Percentiles rank a stretch among this genome's conserved stretches.
These are phyloP conservation scores for Insectozyma bohioensis DNA, from an alignment of 1,139 yeast genomes.

Conservation along the genomic window DNA sequence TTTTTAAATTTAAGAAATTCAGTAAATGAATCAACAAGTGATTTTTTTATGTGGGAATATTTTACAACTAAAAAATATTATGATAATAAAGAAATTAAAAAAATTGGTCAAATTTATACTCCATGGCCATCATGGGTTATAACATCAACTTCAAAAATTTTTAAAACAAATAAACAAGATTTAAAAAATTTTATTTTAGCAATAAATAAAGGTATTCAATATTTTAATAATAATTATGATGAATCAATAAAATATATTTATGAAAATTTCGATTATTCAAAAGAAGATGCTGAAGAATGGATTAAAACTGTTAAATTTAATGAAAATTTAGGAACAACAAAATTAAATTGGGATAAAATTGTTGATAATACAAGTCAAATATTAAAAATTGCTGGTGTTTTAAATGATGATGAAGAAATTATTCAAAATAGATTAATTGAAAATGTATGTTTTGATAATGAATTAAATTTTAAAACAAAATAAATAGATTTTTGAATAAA, in stretches of 20 bases:
- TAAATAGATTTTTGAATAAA: too few species aligned
- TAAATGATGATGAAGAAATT: constrained; percentile 35
- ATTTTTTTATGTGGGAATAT: constrained; percentile 95
- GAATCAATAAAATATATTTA: constrained; percentile 70
- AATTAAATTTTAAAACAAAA: too few species aligned
- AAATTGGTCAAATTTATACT: constrained; percentile 84
- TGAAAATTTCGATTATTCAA: constrained; percentile 68
- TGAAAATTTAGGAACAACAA: constrained; percentile 36
- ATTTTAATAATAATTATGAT: constrained; percentile 58
- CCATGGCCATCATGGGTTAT: constrained; percentile 98
- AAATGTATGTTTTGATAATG: too few species aligned
- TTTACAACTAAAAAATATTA: constrained; percentile 86
- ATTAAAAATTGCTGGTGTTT: constrained; percentile 63
- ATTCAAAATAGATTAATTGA: constrained; percentile 30
- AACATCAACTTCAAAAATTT: constrained; percentile 44
- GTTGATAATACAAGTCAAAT: constrained; percentile 59
- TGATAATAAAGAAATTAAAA: constrained; percentile 74
- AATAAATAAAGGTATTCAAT: constrained; percentile 64
- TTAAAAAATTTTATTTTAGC: constrained; percentile 49
- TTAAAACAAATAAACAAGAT: constrained; percentile 24
- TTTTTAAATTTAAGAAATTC: constrained; percentile 77
- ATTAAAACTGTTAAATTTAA: constrained; percentile 70
- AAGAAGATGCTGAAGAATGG: constrained; percentile 80
- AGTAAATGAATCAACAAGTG: constrained; percentile 58
- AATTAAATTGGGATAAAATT: constrained; percentile 51